phyloP scores from a whole-genome alignment of 306 rosid genomes.

The Gastrolobium bilobum region DNA sequence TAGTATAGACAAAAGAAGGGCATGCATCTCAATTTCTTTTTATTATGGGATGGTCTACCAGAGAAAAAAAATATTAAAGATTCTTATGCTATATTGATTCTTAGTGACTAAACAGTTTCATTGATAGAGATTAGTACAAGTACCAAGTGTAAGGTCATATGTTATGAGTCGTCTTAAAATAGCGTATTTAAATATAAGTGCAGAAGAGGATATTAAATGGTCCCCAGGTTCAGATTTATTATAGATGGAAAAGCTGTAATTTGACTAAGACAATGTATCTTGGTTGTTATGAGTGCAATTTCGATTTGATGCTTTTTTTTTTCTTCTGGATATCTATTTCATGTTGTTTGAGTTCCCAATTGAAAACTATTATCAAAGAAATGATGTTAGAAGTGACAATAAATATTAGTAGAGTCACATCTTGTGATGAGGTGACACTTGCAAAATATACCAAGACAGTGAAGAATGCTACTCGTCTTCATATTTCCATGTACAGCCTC shows the following conservation, averaged over 20 bases:
- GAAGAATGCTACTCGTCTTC: constrained; percentile 41
- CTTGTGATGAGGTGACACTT: constrained; percentile 51
- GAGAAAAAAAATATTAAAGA: not conserved
- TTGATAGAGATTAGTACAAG: constrained; percentile 45
- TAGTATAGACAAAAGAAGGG: constrained; percentile 27
- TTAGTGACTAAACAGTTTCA: constrained; percentile 31
- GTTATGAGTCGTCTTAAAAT: not conserved
- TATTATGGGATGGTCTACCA: constrained; percentile 44
- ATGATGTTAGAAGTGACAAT: constrained; percentile 46
- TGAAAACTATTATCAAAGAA: constrained; percentile 40
- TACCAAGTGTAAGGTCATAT: constrained; percentile 28
- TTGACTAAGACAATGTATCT: constrained; percentile 43
- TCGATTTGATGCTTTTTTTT: constrained; percentile 16
- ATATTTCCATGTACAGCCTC: constrained; percentile 42
- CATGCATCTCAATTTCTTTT: constrained; percentile 53
- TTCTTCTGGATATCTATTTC: not conserved
- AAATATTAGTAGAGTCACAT: constrained; percentile 61
- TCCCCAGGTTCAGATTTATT: constrained; percentile 48
- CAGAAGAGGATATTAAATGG: constrained; percentile 36
- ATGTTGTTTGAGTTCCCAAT: constrained; percentile 32
- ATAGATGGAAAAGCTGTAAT: constrained; percentile 42
- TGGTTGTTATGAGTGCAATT: constrained; percentile 46
- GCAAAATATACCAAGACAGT: constrained; percentile 35
- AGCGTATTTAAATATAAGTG: constrained; percentile 38
- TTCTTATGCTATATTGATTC: constrained; percentile 45